Evolutionary conservation across 306 rosid species (phyloP).

Genomic region (Castanea sativa): DNA sequence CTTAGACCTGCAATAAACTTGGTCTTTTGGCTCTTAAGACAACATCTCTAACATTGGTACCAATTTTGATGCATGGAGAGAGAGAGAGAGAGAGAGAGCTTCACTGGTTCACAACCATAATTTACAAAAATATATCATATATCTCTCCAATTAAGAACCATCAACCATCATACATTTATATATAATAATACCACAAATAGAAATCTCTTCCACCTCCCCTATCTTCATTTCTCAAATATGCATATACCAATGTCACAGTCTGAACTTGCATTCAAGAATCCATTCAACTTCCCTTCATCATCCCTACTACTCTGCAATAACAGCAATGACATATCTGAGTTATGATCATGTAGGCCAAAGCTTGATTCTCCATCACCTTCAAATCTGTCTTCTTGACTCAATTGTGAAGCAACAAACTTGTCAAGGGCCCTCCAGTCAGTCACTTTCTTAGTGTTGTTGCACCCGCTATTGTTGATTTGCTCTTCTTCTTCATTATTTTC

Average conservation of each 20-base stretch:
- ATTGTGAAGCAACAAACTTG: conserved; percentile 93
- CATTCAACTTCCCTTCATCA: conserved; percentile 54
- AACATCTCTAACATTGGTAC: no score
- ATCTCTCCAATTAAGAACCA: conserved; percentile 22
- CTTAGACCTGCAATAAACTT: no score
- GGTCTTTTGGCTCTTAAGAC: no score
- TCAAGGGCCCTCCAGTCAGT: conserved; percentile 95
- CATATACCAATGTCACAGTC: conserved; percentile 93
- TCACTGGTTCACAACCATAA: conserved; percentile 47
- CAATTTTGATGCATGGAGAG: background rate
- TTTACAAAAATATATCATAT: conserved; percentile 38
- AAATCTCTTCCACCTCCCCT: conserved; percentile 17
- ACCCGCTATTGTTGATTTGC: conserved; percentile 13
- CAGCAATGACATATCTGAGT: conserved; percentile 51
- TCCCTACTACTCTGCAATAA: conserved; percentile 44
- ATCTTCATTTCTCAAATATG: conserved; percentile 76
- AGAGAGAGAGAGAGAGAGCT: conserved; percentile 20
- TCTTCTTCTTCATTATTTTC: conserved; percentile 48
- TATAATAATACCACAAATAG: conserved; percentile 19
- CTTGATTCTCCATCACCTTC: conserved; percentile 45
- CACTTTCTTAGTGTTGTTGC: conserved; percentile 39
- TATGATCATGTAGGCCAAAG: conserved; percentile 36
- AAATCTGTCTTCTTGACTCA: conserved; percentile 67
- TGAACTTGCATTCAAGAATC: conserved; percentile 51
- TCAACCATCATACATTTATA: conserved; percentile 34